Evolutionary conservation across 345 rosid genomes (phyloP).

Genomic region (Syzygium jambos): DNA sequence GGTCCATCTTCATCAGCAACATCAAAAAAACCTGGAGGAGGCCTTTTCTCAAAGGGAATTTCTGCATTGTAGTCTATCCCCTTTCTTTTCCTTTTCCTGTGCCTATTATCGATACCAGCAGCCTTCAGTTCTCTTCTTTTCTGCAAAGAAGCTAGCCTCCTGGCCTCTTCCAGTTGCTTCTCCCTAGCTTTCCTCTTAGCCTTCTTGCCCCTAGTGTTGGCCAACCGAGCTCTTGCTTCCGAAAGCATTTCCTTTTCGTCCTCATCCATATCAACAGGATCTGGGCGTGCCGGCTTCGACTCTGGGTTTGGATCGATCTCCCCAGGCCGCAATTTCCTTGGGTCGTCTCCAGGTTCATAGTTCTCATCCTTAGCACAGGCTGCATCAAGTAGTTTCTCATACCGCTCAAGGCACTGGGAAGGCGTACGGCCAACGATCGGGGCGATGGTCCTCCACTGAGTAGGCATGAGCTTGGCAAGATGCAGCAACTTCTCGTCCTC

Average conservation of each 20-base stretch:
- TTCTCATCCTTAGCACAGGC: slow-evolving; percentile 97
- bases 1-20: slow-evolving; percentile 84
- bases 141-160: slow-evolving; percentile 98
- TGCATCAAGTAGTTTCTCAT: slow-evolving; percentile 95
- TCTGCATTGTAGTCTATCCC: slow-evolving; percentile 97
- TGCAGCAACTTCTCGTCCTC: slow-evolving; percentile 99
- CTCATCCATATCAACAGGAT: slow-evolving; percentile 99
- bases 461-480: slow-evolving; percentile 98
- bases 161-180: slow-evolving; percentile 97
- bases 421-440: slow-evolving; percentile 99
- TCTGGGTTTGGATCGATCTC: slow-evolving; percentile 99
- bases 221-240: slow-evolving; percentile 93
- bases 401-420: slow-evolving; percentile 96
- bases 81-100: slow-evolving; percentile 78
- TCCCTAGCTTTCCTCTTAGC: slow-evolving; percentile 98
- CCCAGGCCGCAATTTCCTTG: slow-evolving; percentile 92
- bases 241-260: slow-evolving; percentile 99
- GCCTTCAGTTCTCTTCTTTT: slow-evolving; percentile 97
- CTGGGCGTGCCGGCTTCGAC: slow-evolving; percentile 98
- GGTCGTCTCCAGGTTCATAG: slow-evolving; percentile 94
- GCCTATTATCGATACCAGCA: slow-evolving; percentile 85
- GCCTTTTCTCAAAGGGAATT: slow-evolving; percentile 95
- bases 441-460: slow-evolving; percentile 99
- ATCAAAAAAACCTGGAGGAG: slow-evolving; percentile 92
- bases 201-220: slow-evolving; percentile 95